Evolutionary conservation across 495 filamentous ascomycete species (phyloP), one percentile per base, ranked within the genome.

Genomic region (Paragyromitra xinjiangensis): DNA sequence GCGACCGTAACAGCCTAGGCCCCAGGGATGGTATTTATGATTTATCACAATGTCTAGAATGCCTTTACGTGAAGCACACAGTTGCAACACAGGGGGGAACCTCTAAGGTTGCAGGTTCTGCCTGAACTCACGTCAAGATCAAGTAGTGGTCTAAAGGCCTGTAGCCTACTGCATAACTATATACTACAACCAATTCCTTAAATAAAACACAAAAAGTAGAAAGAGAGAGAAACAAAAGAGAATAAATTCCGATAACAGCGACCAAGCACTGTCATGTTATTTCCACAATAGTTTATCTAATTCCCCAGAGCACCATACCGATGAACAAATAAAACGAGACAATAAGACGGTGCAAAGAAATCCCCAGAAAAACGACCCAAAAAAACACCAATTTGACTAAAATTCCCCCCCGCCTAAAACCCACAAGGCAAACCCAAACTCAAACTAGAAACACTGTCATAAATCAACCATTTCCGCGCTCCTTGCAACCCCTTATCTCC

Each of bases 331-430:
- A 22, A 44, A 26, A 6, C 37, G 19, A 44, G 12, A 61, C 11
- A 37, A 24, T 8, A 19, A 53, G 19, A 53, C 50, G 7, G 4
- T 34, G 19, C 7, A 39, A 56, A 24, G 2, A 56, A 14, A 26
- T 14, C 8, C 53, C 34, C 3, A 65, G 2, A 44, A 65, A 42
- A 45, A 34, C 16, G 16, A 16, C 12, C 62, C 34, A 26, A 45
- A 65, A 65, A 45, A 48, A 65, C 39, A 44, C 63, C 37, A 16
- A 42, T 64, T 34, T 42, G 19, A 64, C 62, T 42, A 64, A 42
- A 63, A 37, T 42, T 39, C 29, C 26, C 64, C 34, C 5, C 26
- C 58, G 12, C 11, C 24, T 11, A 69, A 19, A 37, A 69, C 65
- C 26, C 65, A 58, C 16, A 63, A 69, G 22, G 22, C 29, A 34